Base-by-base conservation (phyloP, 78 protist genomes). In the Parvularia atlantis region DNA sequence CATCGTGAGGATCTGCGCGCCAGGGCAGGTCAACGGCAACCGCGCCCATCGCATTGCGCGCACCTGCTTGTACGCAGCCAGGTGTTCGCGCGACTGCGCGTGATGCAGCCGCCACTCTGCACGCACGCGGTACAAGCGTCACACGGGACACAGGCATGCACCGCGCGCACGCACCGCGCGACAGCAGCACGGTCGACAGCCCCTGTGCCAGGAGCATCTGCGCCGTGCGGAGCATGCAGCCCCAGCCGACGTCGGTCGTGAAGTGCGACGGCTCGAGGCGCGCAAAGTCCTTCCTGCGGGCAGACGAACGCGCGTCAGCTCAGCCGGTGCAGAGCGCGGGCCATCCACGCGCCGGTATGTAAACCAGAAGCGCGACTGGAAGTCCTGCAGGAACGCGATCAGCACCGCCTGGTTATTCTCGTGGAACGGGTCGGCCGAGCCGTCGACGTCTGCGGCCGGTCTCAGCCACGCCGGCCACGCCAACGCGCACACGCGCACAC, bases 141-240 rank as follows among this genome's bases (percentile, higher is more conserved):
- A 1, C 14, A 1, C 10, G 3, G 60, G 60, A 2, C 2, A 16
- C 37, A 54, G n/a, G 14, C 35, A 28, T 30, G 19, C 60, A 28
- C 37, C 13, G 2, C 19, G 2, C 60, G 33, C n/a, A n/a, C 65
- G 4, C 19, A 59, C 65, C 44, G 3, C 65, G 39, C 14, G 43
- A 40, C 7, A 59, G 43, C 2, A 31, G 4, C 26, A 2, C 4
- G 13, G 36, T 2, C 24, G 28, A 1, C 14, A 64, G 31, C 10
- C 31, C 9, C 69, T 64, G 54, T 4, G 69, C 69, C 20, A 64
- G 39, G 24, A 64, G 48, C 69, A 64, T 64, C 69, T 64, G 69
- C n/a, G 44, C 69, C 16, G 31, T 22, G 69, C 69, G 69, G 2
- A 64, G 40, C 54, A n/a, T 64, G 53, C 69, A 64, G 11, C 69